Base-by-base conservation (phyloP, 2,329 filamentous ascomycete genomes). In the Drechslerella coelobrocha region DNA sequence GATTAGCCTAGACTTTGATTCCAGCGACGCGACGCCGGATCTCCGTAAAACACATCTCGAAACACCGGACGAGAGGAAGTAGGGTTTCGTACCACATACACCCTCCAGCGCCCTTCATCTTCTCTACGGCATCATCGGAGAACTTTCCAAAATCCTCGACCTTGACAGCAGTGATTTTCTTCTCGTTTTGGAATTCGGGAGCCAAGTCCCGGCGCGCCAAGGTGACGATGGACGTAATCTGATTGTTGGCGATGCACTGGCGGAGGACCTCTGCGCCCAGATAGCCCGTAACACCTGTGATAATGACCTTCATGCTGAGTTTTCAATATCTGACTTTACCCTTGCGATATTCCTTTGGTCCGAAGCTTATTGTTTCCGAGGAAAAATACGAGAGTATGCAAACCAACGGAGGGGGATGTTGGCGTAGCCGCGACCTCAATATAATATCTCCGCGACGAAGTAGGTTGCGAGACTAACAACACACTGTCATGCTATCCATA, bases 201-300 rank as follows among this genome's bases (percentile, higher is more conserved):
- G 79, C 76, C 0, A 85, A 78, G 2, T 80, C 77, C 14, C 81
- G 81, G 8, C 84, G 81, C 2, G 82, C 82, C 9, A 87, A 78
- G 17, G 82, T 81, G 56, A 84, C 77, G 37, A 85, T 77, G 21
- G 81, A 82, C 1, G 81, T 82, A 77, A 88, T 83, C 74, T 78
- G 78, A 17, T 81, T 78, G 75, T 83, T 79, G 2, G 75, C 74
- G 59, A 88, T 80, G 75, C 82, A 83, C 73, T 83, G 81, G 7
- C 78, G 76, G 56, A 87, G 80, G 27, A 86, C 80, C 74, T 83
- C 82, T 27, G 78, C 75, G 61, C 85, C 86, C 61, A 86, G 81
- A 74, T 82, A 82, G 73, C 86, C 85, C n/a, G 84, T 88, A 21
- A 80, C 79, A 51, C 85, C 85, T 5, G 83, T 81, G 34, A 88